Base-by-base conservation (phyloP, 495 filamentous ascomycete species). In the Xylaria bambusicola region DNA sequence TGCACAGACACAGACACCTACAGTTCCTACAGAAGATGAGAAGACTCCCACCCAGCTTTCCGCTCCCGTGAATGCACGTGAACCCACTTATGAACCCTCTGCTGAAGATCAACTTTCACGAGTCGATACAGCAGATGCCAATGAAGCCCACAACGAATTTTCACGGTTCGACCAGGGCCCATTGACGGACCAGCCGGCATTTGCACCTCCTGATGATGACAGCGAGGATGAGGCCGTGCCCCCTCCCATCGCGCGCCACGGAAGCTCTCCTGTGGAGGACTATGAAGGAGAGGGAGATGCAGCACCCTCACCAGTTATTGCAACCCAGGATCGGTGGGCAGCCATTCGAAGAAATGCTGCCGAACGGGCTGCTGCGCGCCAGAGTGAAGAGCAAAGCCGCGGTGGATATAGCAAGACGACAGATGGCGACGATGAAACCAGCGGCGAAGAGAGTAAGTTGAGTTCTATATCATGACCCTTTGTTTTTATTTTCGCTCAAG, bases 271-370 rank as follows among this genome's bases (percentile, higher is more conserved):
- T 20, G 58, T 63, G 17, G 56, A 66, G 0, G 60, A 64, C 3
- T 59, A 62, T 0, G 29, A 33, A 5, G n/a, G n/a, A n/a, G 62
- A 69, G 7, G 68, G 68, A 26, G 63, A 70, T 4, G 63, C 60
- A 27, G 65, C 72, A 3, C 70, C 66, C 5, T 60, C 66, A 6
- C 62, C 76, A 47, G 46, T 64, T 23, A 61, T 70, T 52, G 80
- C 71, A 57, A 78, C 69, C 27, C 79, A 86, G 52, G 89, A 93
- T 66, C 85, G 92, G 36, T 98, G 94, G 94, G 93, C 92, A 3
- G 90, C 95, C 76, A 97, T 98, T 58, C 82, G 92, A 58, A 92
- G 91, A 82, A 97, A 97, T 62, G 94, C 94, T 10, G 91, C 90
- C 6, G 88, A 93, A 67, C 82, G 92, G 12, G 87, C 84, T 24